Evolutionary conservation across 164 flowering plant genomes (phyloP).

Genomic region (Santalum album): DNA sequence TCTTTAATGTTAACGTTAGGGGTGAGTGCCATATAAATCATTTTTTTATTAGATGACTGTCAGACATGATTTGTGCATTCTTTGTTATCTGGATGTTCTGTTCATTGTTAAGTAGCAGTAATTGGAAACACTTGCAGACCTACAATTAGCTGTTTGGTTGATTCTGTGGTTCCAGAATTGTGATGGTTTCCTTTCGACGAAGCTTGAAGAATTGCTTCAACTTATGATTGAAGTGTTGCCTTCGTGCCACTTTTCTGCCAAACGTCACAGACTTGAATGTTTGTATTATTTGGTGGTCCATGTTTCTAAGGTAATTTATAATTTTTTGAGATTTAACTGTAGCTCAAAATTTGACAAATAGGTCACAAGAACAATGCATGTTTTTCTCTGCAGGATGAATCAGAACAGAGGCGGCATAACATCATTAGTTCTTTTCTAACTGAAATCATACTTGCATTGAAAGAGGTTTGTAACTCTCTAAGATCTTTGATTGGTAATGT

Average conservation of each 20-base stretch:
- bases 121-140: no score
- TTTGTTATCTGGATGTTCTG: no score
- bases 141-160: no score
- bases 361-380: background rate
- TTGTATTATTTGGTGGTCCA: slow-evolving; percentile 61
- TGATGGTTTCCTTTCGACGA: slow-evolving; percentile 41
- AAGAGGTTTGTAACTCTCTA: slow-evolving; percentile 53
- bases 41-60: no score
- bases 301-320: slow-evolving; percentile 61
- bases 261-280: slow-evolving; percentile 85
- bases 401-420: slow-evolving; percentile 35
- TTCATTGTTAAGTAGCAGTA: no score
- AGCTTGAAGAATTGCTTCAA: slow-evolving; percentile 49
- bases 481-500: background rate
- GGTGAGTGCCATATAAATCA: no score
- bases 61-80: no score
- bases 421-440: slow-evolving; percentile 68
- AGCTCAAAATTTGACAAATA: background rate
- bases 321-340: background rate
- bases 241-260: slow-evolving; percentile 80
- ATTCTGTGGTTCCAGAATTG: slow-evolving; percentile 35
- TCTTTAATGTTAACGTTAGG: no score
- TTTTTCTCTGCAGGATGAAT: slow-evolving; percentile 38
- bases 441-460: slow-evolving; percentile 83
- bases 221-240: slow-evolving; percentile 76